Conservation (phyloP, 192 early-diverging fungal genomes). For the Backusella circina region DNA sequence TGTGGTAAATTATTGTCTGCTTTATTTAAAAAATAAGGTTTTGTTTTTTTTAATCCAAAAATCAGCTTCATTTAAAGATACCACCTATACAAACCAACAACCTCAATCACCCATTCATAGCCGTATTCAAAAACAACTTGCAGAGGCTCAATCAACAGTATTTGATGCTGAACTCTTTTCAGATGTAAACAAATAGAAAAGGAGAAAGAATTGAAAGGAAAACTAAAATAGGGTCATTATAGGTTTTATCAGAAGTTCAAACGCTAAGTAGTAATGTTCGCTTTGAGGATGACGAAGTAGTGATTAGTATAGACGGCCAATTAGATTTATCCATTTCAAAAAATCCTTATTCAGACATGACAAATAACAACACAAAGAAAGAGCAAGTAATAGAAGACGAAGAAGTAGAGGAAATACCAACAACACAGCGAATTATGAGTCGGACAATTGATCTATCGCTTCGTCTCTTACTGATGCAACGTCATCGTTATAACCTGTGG, state of each 20-base stretch:
- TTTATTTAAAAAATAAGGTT: not conserved
- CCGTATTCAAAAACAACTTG: constrained; percentile 32
- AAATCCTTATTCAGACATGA: not conserved
- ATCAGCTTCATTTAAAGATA: not conserved
- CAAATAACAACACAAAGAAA: not conserved
- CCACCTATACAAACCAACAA: not conserved
- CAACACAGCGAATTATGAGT: constrained; percentile 9
- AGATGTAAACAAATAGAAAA: constrained; percentile 24
- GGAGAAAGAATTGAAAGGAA: not conserved
- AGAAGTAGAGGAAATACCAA: not conserved
- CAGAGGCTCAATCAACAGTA: constrained; percentile 39
- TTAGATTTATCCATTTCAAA: constrained; percentile 23
- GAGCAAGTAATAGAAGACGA: not conserved
- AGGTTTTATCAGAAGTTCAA: constrained; percentile 33
- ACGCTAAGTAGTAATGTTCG: constrained; percentile 17
- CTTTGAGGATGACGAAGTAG: constrained; percentile 24
- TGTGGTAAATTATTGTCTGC: not conserved
- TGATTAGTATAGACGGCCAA: constrained; percentile 29
- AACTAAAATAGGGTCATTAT: not conserved
- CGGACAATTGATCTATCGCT: constrained; percentile 21
- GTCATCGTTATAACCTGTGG: constrained; percentile 26
- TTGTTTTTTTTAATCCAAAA: not conserved
- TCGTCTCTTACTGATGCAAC: constrained; percentile 28
- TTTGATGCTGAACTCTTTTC: constrained; percentile 48
- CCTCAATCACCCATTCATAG: not conserved